phyloP scores from a whole-genome alignment of 768 basidiomycete species.

The Kwoniella sp. region DNA sequence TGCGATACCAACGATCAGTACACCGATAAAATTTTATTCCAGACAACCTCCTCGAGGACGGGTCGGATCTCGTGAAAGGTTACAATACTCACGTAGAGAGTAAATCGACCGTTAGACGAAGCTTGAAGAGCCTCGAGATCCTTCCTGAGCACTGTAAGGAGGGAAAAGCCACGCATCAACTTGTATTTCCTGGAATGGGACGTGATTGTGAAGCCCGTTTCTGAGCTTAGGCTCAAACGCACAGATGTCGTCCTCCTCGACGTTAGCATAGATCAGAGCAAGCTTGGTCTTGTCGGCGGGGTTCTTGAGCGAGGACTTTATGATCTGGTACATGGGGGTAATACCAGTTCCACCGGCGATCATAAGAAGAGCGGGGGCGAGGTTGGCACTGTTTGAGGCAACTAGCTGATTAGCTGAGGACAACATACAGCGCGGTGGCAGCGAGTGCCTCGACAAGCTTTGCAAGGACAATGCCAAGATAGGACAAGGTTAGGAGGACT shows the following conservation, averaged over 20 bases:
- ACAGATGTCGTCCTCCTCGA: conserved; percentile 83
- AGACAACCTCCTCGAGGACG: no score
- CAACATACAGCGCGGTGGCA: not conserved
- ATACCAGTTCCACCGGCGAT: conserved; percentile 98
- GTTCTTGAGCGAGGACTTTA: conserved; percentile 88
- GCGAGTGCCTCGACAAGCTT: no score
- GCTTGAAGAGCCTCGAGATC: conserved; percentile 79
- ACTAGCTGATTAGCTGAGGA: no score
- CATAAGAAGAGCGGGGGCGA: conserved; percentile 85
- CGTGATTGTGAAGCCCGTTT: no score
- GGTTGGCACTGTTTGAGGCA: conserved; percentile 58
- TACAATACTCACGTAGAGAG: conserved; percentile 64
- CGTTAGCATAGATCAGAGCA: conserved; percentile 94
- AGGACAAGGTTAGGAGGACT: not conserved
- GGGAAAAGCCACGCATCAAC: no score
- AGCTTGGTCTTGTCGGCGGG: conserved; percentile 79
- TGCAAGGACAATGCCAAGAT: no score
- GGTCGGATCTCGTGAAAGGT: no score
- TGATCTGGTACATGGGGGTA: conserved; percentile 98
- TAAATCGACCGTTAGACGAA: conserved; percentile 69
- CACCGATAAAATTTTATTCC: no score
- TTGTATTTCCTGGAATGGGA: no score
- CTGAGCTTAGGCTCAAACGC: no score
- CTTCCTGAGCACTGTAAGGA: conserved; percentile 65
- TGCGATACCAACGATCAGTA: no score